These are phyloP conservation scores for Camptophora hylomeconis DNA, from an alignment of 2,329 filamentous ascomycete genomes.

Conservation along the genomic window DNA sequence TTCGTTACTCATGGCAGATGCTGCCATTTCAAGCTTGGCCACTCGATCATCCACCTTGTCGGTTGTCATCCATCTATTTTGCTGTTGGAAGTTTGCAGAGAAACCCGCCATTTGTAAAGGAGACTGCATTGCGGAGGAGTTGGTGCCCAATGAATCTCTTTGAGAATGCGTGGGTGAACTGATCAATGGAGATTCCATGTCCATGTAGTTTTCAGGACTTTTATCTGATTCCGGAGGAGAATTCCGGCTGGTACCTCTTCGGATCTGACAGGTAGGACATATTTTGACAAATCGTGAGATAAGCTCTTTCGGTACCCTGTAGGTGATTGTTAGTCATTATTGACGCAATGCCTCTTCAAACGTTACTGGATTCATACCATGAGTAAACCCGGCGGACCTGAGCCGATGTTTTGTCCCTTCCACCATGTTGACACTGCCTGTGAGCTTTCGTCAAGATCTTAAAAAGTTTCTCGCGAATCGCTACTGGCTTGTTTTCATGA, in stretches of 20 bases:
- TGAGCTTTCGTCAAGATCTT: conserved; percentile 38
- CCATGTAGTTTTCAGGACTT: conserved; percentile 8
- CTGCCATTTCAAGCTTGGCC: no score
- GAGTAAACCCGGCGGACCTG: conserved; percentile 37
- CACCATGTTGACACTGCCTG: conserved; percentile 37
- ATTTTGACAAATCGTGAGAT: conserved; percentile 40
- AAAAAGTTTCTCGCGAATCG: conserved; percentile 38
- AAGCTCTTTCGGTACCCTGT: conserved; percentile 38
- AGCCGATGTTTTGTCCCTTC: conserved; percentile 40
- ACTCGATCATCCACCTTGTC: no score
- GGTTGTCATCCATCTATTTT: conserved; percentile 17
- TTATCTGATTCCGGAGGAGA: conserved; percentile 10
- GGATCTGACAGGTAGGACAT: conserved; percentile 36
- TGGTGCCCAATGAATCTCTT: conserved; percentile 7
- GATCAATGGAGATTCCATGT: conserved; percentile 7
- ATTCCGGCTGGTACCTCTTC: conserved; percentile 24
- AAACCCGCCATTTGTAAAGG: conserved; percentile 13
- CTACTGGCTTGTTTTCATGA: conserved; percentile 39
- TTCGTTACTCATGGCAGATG: no score
- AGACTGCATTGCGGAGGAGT: conserved; percentile 4
- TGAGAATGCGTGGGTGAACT: conserved; percentile 4
- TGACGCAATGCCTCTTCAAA: not conserved
- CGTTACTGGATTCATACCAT: conserved; percentile 26
- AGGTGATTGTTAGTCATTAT: conserved; percentile 3
- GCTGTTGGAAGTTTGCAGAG: conserved; percentile 12